These are phyloP conservation scores for Rhizophagus prolifer DNA, from an alignment of 192 early-diverging fungal genomes.

Conservation along the genomic window DNA sequence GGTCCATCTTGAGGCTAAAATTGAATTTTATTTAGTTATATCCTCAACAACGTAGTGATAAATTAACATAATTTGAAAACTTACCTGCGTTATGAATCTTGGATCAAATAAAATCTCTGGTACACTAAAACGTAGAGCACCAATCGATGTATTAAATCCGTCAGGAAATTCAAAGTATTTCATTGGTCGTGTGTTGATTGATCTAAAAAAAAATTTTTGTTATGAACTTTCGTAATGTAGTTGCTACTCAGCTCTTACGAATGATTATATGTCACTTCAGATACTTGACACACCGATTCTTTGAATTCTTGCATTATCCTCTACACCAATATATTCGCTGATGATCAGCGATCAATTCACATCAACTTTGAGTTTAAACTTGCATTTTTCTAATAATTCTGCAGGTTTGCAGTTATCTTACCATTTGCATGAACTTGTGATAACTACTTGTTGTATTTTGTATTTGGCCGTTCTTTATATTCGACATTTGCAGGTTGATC, in stretches of 20 bases:
- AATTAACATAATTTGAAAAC: background rate
- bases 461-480: slow-evolving; percentile 54
- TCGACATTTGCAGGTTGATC: slow-evolving; percentile 60
- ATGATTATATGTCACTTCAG: slow-evolving; percentile 69
- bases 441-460: slow-evolving; percentile 66
- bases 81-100: slow-evolving; percentile 51
- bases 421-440: slow-evolving; percentile 72
- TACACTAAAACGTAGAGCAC: slow-evolving; percentile 73
- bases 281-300: slow-evolving; percentile 87
- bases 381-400: background rate
- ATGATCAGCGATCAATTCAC: slow-evolving; percentile 12
- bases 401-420: slow-evolving; percentile 25
- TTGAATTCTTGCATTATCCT: slow-evolving; percentile 91
- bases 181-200: slow-evolving; percentile 60
- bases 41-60: background rate
- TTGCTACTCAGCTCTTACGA: slow-evolving; percentile 43
- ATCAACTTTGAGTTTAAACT: slow-evolving; percentile 7
- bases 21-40: background rate
- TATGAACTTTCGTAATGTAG: background rate
- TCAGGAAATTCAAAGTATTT: slow-evolving; percentile 95
- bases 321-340: slow-evolving; percentile 39
- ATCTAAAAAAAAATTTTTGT: slow-evolving; percentile 30
- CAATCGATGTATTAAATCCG: slow-evolving; percentile 86
- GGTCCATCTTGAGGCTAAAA: slow-evolving; percentile 29
- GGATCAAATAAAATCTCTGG: slow-evolving; percentile 91